Evolutionary conservation across 225 moss, liverwort and hornwort species (phyloP), one percentile per base, ranked within the genome.

Genomic region (Asterella californica): DNA sequence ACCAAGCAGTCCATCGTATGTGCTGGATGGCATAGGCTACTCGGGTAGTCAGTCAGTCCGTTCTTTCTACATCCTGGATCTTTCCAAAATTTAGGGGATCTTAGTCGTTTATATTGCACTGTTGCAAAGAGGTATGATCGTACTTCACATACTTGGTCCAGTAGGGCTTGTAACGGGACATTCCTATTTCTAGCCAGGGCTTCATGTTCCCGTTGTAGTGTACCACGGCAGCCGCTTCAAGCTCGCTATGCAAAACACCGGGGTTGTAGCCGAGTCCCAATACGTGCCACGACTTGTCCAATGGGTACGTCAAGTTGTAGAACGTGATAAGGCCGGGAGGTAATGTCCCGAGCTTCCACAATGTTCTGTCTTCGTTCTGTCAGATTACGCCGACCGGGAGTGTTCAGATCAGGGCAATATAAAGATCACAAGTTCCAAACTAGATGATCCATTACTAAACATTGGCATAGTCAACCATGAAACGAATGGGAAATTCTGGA

Each of bases 131-230:
- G 27, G 82, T 70, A 72, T 88, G 87, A 48, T 88, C 87, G 34
- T 79, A 88, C 46, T 86, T 86, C 11, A 86, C 86, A 29, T 84
- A 88, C 63, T 86, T 88, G 22, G 88, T 88, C 88, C 88, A 88
- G 52, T 79, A 88, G n/a, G 79, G 53, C 70, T 88, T 88, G 80
- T 83, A 86, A 62, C 84, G 79, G 48, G 82, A 80, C 86, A 88
- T 88, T 22, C 86, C 84, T 71, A 88, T 86, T 66, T 88, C 88
- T 54, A 88, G 53, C 88, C 88, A 88, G 2, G 88, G 88, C 57
- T 88, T 88, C 86, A 86, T 86, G 37, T 88, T 88, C 64, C 88
- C 88, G 27, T 88, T 88, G 80, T 82, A 88, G 65, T 88, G 88
- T 38, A 88, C 79, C 22, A 88, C 88, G 36, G 88, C 84, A 48